phyloP scores from a whole-genome alignment of 345 rosid genomes.

The Microcos paniculata region DNA sequence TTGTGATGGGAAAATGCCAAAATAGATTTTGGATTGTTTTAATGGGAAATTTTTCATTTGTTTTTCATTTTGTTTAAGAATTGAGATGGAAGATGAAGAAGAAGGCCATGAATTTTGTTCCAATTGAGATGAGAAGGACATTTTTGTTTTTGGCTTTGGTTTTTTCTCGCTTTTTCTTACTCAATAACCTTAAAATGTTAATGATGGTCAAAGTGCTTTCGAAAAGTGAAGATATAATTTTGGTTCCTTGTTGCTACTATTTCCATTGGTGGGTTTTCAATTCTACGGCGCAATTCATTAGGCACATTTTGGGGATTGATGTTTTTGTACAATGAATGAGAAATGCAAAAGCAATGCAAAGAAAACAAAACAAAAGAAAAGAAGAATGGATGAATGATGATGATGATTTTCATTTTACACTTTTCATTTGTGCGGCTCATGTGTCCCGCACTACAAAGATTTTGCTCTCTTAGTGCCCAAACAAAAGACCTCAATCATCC shows the following conservation, averaged over 20 bases:
- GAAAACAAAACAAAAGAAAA: too few relatives aligned
- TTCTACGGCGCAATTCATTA: constrained; percentile 6
- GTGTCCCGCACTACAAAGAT: constrained; percentile 28
- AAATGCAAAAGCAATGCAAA: not conserved
- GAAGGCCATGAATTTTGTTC: not conserved
- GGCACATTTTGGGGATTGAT: constrained; percentile 10
- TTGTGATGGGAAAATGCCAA: constrained; percentile 16
- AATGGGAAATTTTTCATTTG: not conserved
- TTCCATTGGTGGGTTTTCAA: constrained; percentile 7
- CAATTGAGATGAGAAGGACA: not conserved
- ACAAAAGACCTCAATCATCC: constrained; percentile 2
- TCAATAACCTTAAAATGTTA: not conserved
- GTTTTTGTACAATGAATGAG: constrained; percentile 13
- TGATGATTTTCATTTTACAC: not conserved
- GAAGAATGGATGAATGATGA: not conserved
- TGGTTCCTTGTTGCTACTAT: not conserved
- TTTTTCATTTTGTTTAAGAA: not conserved
- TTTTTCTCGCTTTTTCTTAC: not conserved
- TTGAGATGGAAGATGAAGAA: not conserved
- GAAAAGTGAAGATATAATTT: constrained; percentile 16
- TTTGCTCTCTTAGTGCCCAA: constrained; percentile 17
- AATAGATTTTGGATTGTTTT: not conserved
- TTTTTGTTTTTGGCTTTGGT: not conserved
- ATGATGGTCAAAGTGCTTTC: constrained; percentile 14
- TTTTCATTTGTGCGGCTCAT: constrained; percentile 9